Base-by-base conservation (phyloP, 2,329 filamentous ascomycete species). In the Aspergillus aculeatus region DNA sequence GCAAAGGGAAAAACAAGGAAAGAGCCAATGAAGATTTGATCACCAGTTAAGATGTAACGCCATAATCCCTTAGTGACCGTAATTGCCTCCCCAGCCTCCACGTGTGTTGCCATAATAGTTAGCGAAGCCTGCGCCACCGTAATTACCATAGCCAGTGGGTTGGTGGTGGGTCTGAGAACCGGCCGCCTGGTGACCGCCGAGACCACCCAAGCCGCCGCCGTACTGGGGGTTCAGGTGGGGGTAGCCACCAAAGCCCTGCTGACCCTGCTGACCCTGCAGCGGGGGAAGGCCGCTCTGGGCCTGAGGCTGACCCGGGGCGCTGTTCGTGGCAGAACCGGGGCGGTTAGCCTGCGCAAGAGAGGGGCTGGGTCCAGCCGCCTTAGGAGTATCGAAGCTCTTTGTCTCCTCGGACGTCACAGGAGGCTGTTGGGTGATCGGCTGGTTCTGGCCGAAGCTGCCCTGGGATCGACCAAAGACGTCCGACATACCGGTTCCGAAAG, bases 261-360 rank as follows among this genome's bases (percentile, higher is more conserved):
- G 84, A 54, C 72, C 71, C 65, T 77, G 75, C 59, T 84, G 82
- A 31, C 77, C 80, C 71, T 84, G 83, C 54, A 84, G 81, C 49
- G 81, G 82, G 50, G 84, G 83, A 51, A 84, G 75, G 31, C 80
- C 79, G 50, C 80, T 75, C 68, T 85, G 83, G 56, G 73, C 73
- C 64, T 76, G 70, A 58, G 79, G 77, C 68, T 84, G 82, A 49
- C 81, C 80, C 44, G 79, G 81, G 24, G 78, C 80, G 68, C 79
- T 86, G 75, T 86, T 87, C 31, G 84, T 83, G 7, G 85, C 85
- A 41, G 86, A 88, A 47, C 84, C 84, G 44, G 86, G 86, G 62
- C 86, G 84, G 64, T 85, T 84, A 49, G 83, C 84, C 70, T 87
- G 85, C 50, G 84, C 83, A 44, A 88, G 78, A 11, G 83, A 84